Conservation (phyloP, 208 protist genomes). For the Trypanosoma boissoni region DNA sequence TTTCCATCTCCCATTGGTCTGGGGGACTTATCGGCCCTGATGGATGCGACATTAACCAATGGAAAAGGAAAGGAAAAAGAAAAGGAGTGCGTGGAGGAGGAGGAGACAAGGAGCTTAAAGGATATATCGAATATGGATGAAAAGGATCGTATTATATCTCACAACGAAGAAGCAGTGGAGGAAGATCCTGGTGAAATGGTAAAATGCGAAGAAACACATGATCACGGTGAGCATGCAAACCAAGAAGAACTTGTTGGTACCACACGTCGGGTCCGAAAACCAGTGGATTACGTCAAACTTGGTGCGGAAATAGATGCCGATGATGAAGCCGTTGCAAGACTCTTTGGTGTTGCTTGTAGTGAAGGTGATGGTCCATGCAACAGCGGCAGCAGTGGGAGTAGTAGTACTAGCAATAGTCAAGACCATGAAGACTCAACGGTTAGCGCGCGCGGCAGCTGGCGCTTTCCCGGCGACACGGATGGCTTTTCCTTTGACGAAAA, state of each 20-base stretch:
- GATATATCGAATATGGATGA: constrained; percentile 18
- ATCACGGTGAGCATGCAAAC: no score
- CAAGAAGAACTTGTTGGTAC: background rate
- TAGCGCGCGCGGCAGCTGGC: background rate
- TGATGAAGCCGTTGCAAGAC: constrained; percentile 40
- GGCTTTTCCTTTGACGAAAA: constrained; percentile 54
- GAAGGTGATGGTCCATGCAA: no score
- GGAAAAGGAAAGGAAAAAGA: background rate
- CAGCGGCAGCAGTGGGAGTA: no score
- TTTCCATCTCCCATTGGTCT: constrained; percentile 18
- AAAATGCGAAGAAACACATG: background rate
- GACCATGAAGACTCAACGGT: constrained; percentile 2
- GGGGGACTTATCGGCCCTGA: constrained; percentile 18
- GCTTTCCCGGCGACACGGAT: constrained; percentile 46
- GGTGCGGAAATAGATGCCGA: constrained; percentile 45
- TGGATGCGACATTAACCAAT: constrained; percentile 21
- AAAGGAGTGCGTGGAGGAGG: background rate
- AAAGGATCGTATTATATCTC: background rate
- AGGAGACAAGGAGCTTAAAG: constrained; percentile 17
- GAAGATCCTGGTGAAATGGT: background rate
- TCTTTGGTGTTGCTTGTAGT: constrained; percentile 40
- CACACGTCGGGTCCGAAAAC: constrained; percentile 28
- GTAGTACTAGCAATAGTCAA: constrained; percentile 9
- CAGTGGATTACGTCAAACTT: constrained; percentile 66
- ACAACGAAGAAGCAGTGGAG: background rate